Evolutionary conservation across 345 rosid species (phyloP).

Genomic region (Aegle marmelos): DNA sequence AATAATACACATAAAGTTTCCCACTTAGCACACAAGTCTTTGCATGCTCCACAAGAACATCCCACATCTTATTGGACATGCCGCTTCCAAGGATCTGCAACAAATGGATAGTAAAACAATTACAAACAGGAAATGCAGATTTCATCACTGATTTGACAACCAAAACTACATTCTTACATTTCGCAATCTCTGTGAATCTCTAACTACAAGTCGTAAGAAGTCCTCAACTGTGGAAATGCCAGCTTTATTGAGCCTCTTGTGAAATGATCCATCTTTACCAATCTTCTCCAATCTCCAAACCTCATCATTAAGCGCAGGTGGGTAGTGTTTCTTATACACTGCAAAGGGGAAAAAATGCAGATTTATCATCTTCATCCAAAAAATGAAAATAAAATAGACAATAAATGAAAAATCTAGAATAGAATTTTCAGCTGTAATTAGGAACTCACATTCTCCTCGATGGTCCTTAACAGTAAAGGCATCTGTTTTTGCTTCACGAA

Average conservation of each 20-base stretch:
- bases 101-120: constrained; percentile 11
- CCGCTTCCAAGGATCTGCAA: constrained; percentile 97
- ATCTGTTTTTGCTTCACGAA: constrained; percentile 96
- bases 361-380: constrained; percentile 6
- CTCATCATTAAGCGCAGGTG: constrained; percentile 84
- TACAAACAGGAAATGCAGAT: constrained; percentile 7
- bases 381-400: not conserved
- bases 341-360: constrained; percentile 7
- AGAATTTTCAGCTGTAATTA: not conserved
- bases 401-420: not conserved
- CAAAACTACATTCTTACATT: constrained; percentile 49
- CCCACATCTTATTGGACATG: constrained; percentile 99
- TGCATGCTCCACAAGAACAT: constrained; percentile 86
- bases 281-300: constrained; percentile 98
- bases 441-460: constrained; percentile 83
- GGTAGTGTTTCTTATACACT: constrained; percentile 99
- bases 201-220: constrained; percentile 74
- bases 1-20: constrained; percentile 78
- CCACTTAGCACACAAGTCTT: constrained; percentile 82
- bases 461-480: constrained; percentile 98
- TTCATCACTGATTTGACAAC: constrained; percentile 10
- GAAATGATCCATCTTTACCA: constrained; percentile 96
- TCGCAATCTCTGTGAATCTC: constrained; percentile 75
- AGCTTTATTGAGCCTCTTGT: constrained; percentile 85
- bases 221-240: constrained; percentile 86